Evolutionary conservation across 176 grass and related monocot species (phyloP).

Genomic region (Eragrostis curvula): DNA sequence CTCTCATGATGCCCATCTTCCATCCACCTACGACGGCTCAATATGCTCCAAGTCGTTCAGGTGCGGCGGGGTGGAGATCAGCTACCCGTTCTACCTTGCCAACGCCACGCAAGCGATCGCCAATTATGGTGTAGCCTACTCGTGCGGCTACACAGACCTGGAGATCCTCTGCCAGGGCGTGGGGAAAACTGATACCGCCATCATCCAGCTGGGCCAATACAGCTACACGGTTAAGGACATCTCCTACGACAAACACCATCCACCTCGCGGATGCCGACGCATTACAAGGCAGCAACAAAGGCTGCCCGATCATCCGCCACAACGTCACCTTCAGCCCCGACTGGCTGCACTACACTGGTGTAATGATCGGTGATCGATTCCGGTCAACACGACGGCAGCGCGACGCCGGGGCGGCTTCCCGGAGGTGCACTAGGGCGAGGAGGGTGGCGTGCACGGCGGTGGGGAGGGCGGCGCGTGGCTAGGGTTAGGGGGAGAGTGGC

Average conservation of each 20-base stretch:
- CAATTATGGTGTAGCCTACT: too few species aligned
- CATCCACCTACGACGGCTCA: background rate
- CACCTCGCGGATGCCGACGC: background rate
- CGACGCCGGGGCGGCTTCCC: too few species aligned
- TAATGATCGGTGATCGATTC: too few species aligned
- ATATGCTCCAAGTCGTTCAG: background rate
- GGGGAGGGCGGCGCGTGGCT: too few species aligned
- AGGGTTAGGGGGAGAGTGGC: too few species aligned
- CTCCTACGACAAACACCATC: background rate
- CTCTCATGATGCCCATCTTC: background rate
- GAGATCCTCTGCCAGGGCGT: too few species aligned
- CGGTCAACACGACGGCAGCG: too few species aligned
- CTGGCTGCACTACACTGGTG: background rate
- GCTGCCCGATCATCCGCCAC: background rate
- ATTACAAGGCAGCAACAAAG: accelerated
- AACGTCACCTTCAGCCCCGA: background rate
- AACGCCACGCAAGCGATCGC: too few species aligned
- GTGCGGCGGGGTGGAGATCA: background rate
- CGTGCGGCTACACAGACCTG: too few species aligned
- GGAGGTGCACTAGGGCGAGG: too few species aligned
- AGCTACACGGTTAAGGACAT: constrained; percentile 8
- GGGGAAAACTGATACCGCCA: accelerated
- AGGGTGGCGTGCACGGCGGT: too few species aligned
- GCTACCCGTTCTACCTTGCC: background rate
- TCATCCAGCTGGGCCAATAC: background rate